Base-by-base conservation (phyloP, 2,329 filamentous ascomycete genomes). In the Aspergillus awamori region DNA sequence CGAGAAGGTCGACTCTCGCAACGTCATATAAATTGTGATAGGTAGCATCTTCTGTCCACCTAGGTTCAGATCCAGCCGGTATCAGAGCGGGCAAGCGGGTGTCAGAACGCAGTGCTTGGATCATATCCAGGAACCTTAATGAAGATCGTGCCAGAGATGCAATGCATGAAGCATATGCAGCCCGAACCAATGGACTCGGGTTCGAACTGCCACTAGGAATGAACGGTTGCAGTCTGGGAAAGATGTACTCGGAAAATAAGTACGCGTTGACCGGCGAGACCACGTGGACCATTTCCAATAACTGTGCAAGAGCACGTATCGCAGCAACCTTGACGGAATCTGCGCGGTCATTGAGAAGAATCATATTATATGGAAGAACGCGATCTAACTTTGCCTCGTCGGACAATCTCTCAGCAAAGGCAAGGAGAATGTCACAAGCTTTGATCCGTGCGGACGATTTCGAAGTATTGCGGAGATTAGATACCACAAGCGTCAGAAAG, bases 311-410 rank as follows among this genome's bases (percentile, higher is more conserved):
- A 4, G 92, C 91, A 59, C 94, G 86, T 48, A 98, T 84, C 3
- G 93, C 93, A 24, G 93, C 88, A 53, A 97, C 87, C 51, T 92
- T 89, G 13, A 99, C 94, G 68, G 91, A 83, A 65, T 97, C 92
- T 2, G 90, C 87, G 67, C 88, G 87, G 72, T 99, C 95, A 62
- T 87, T 89, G 11, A 99, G 81, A 28, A 98, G 78, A 5, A 88
- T 86, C 79, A 97, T 90, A 38, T 98, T 81, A 73, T 97, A 97
- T 1, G 95, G 95, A 53, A 99, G 80, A 24, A 98, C 90, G 53
- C 95, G 87, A 75, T 99, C 96, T 53, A 99, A 82, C 75, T 97
- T 98, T 3, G 93, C 93, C 77, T 99, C 95, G 73, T 99, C 96
- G 0, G 94, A 96, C 24, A 98, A 78, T 61, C 91, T 85, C 77